Conservation (phyloP, 805 yeast genomes). For the Kodamaea nitidulidarum region DNA sequence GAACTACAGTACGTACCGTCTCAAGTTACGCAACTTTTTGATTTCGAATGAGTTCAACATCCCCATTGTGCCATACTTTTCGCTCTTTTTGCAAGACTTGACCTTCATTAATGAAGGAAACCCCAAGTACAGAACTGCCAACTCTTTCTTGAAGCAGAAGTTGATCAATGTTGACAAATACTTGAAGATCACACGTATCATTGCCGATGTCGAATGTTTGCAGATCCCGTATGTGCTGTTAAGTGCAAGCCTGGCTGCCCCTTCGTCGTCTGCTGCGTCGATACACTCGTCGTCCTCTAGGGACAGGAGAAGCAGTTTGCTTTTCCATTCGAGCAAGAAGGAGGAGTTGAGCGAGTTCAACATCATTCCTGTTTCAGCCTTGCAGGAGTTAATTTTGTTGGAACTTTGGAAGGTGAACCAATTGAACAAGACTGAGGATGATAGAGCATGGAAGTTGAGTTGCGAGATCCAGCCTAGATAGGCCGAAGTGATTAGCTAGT, state of each 20-base stretch:
- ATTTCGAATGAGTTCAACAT: conserved; percentile 45
- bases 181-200: conserved; percentile 58
- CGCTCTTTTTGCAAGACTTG: conserved; percentile 71
- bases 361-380: conserved; percentile 38
- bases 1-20: conserved; percentile 66
- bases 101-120: conserved; percentile 84
- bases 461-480: conserved; percentile 42
- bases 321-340: conserved; percentile 15
- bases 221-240: conserved; percentile 52
- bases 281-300: conserved; percentile 1
- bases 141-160: conserved; percentile 52
- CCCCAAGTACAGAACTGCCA: conserved; percentile 59
- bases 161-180: conserved; percentile 73
- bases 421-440: conserved; percentile 55
- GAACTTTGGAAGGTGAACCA: conserved; percentile 71
- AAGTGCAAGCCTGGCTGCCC: neutral
- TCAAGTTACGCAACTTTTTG: conserved; percentile 54
- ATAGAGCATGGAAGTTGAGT: conserved; percentile 72
- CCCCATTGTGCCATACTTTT: conserved; percentile 74
- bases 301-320: conserved; percentile 21
- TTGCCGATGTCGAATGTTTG: conserved; percentile 62
- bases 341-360: conserved; percentile 30
- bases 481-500: neutral
- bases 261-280: conserved; percentile 4
- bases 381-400: conserved; percentile 57